These are phyloP conservation scores for Penicillium decumbens DNA, from an alignment of 2,329 filamentous ascomycete genomes.

Conservation along the genomic window DNA sequence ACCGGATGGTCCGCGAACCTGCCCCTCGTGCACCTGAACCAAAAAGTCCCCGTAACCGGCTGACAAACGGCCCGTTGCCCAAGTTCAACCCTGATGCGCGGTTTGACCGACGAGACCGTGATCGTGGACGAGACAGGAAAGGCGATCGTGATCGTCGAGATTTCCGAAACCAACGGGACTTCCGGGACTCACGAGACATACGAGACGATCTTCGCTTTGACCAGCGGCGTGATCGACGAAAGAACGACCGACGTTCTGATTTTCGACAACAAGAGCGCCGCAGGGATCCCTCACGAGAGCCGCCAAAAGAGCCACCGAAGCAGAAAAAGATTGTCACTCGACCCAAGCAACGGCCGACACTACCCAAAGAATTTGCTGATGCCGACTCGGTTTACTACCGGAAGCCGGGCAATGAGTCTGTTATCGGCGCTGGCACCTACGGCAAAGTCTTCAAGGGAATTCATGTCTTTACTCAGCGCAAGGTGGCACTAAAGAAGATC, in stretches of 20 bases:
- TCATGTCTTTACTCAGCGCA: conserved; percentile 67
- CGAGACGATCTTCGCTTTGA: conserved; percentile 41
- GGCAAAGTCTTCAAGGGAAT: conserved; percentile 93
- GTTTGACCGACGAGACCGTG: conserved; percentile 43
- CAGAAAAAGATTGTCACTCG: conserved; percentile 66
- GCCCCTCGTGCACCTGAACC: conserved; percentile 31
- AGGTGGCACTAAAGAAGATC: conserved; percentile 95
- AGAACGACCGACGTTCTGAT: conserved; percentile 32
- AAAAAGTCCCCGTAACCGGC: conserved; percentile 38
- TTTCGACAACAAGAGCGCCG: conserved; percentile 45
- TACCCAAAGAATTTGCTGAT: conserved; percentile 66
- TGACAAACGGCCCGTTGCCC: conserved; percentile 35
- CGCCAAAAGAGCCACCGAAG: conserved; percentile 43
- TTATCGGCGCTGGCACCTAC: conserved; percentile 91
- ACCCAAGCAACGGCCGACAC: conserved; percentile 64
- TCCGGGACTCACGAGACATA: conserved; percentile 27
- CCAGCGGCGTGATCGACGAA: conserved; percentile 37
- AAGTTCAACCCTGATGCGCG: conserved; percentile 41
- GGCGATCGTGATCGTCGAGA: conserved; percentile 36
- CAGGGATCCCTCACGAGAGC: conserved; percentile 45
- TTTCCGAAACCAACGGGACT: conserved; percentile 35
- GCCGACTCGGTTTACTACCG: conserved; percentile 91
- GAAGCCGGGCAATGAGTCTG: conserved; percentile 95
- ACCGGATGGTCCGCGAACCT: conserved; percentile 43
- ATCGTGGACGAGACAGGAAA: conserved; percentile 33